Evolutionary conservation across 1,284 basidiomycete species (phyloP), one percentile per base, ranked within the genome.

Genomic region (Tilletia setariae): DNA sequence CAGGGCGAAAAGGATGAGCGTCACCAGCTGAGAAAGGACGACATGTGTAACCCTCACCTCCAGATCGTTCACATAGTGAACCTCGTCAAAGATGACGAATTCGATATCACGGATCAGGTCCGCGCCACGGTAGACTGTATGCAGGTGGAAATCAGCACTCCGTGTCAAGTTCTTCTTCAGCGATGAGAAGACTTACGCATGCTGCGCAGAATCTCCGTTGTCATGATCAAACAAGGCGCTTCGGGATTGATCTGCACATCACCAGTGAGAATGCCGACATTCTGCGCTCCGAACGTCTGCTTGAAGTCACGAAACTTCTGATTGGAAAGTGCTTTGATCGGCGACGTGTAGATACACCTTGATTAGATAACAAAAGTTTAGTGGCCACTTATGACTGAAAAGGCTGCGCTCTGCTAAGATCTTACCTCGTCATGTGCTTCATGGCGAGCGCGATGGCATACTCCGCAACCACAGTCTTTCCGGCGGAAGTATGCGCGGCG

Each of bases 271-370:
- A 99, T 98, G 66, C 96, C 96, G 53, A 99, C 92, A 23, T 92
- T 93, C 15, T 90, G 87, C 0, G 93, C 89, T 15, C 92, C 92
- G 79, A 98, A 99, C 0, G 93, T 94, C 79, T 92, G 90, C 83
- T 98, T 98, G 86, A 99, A 99, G 84, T 99, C 96, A 63, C 96
- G 88, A 83, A 96, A 98, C 83, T 99, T 99, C 80, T 98, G 96
- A 83, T 99, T 99, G 6, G 95, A 98, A 4, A 98, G 86, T 0
- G 96, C 96, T 80, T 99, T 99, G 84, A 99, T 99, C 0, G 96
- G 96, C 1, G 94, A 96, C 0, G 96, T 99, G 83, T 98, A 98
- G 77, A 98, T 98, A 3, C 95, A 94, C 70, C 94, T 67, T 35
- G 15, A 42, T 28, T 4, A 2, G 51, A 28, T 1, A 42, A 21